Base-by-base conservation (phyloP, 73 alveolate genomes). In the Symbiodinium pilosum region DNA sequence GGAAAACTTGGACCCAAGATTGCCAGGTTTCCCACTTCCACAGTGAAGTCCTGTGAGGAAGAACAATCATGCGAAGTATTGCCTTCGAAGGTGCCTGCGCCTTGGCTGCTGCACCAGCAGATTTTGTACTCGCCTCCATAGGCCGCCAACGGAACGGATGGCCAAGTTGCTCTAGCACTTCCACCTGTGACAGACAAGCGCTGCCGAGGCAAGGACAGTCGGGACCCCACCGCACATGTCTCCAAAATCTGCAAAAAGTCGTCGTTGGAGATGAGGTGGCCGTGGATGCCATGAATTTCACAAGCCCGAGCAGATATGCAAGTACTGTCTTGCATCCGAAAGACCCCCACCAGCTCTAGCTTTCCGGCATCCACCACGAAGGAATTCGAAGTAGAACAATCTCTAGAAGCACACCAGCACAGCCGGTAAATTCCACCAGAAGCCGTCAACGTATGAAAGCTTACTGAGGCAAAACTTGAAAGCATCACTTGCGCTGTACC, bases 381-480 rank as follows among this genome's bases (percentile, higher is more conserved):
- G 30, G 85, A 8, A 18, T 73, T 43, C 28, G 85, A 11, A 30
- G 77, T 64, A 24, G 85, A 73, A 43, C 85, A 73, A 16, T 21
- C 14, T 24, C 44, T 36, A 18, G 47, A n/a, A n/a, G 43, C 43
- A 36, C 85, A 73, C 85, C 85, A 73, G 85, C 85, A 73, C 16
- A 73, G 85, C 85, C 85, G n/a, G 85, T 73, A 73, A 43, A 36
- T 28, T 28, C 85, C 85, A 8, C 85, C 85, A 11, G 85, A 24
- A 1, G 85, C 11, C 12, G 43, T 36, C 85, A 73, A n/a, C 18
- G 21, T 7, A 0, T 36, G 44, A 43, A 73, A 73, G 43, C 7
- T 36, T 8, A 36, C 85, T 73, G 85, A 11, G 34, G 43, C 26
- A 43, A 36, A 24, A 20, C 41, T n/a, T 34, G 44, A 42, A 14